Evolutionary conservation across 2,329 filamentous ascomycete species (phyloP).

Genomic region (Scedosporium aurantiacum): DNA sequence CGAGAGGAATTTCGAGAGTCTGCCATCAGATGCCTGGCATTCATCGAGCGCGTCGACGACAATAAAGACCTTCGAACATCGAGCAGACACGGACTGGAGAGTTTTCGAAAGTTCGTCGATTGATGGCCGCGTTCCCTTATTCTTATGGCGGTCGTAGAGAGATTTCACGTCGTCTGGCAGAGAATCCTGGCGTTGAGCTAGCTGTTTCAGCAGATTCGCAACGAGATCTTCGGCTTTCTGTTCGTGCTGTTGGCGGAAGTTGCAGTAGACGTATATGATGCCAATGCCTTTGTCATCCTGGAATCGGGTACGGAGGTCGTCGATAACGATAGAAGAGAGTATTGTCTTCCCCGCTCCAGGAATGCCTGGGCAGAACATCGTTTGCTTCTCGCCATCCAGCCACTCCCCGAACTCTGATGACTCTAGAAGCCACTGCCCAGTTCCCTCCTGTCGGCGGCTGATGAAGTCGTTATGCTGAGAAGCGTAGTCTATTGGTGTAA

Average conservation of each 20-base stretch:
- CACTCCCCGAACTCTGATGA: conserved; percentile 20
- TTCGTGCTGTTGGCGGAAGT: conserved; percentile 16
- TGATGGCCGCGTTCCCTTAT: not conserved
- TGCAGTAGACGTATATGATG: conserved; percentile 22
- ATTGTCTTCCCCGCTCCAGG: conserved; percentile 25
- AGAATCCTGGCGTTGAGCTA: conserved; percentile 11
- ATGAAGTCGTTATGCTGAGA: conserved; percentile 26
- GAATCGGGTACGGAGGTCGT: conserved; percentile 12
- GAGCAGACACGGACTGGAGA: not conserved
- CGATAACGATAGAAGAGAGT: conserved; percentile 11
- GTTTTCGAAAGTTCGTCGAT: conserved; percentile 2
- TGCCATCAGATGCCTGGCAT: conserved; percentile 12
- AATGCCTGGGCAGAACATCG: conserved; percentile 27
- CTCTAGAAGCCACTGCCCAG: conserved; percentile 30
- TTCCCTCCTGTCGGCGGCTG: conserved; percentile 19
- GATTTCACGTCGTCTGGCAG: not conserved
- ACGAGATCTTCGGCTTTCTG: conserved; percentile 17
- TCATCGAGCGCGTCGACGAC: conserved; percentile 6
- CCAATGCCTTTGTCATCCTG: conserved; percentile 1
- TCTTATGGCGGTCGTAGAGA: conserved; percentile 4
- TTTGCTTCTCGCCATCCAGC: conserved; percentile 14
- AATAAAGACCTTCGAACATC: not conserved
- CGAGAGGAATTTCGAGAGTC: not conserved
- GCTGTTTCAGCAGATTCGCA: conserved; percentile 21
- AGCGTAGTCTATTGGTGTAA: conserved; percentile 23